A percentile compares a stretch with the other conserved stretches of the same genome.
These are phyloP conservation scores for Cordia subcordata DNA, from an alignment of 257 asterid genomes.

Conservation along the genomic window DNA sequence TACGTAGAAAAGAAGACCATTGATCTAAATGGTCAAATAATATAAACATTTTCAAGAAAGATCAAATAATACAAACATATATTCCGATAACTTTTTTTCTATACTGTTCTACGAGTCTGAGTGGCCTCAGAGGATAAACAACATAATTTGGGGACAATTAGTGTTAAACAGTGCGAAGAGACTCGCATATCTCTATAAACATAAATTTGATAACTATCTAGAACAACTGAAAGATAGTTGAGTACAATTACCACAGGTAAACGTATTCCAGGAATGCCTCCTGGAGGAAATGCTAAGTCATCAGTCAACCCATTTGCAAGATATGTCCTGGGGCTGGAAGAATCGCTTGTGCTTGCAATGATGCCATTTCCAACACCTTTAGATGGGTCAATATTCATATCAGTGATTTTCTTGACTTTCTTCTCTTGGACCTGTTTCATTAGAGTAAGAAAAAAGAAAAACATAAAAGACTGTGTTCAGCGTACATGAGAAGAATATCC, in stretches of 20 bases:
- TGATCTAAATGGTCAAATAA: no score
- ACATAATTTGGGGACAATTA: not conserved
- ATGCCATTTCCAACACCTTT: slow-evolving; percentile 58
- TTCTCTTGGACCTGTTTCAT: slow-evolving; percentile 90
- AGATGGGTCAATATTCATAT: slow-evolving; percentile 68
- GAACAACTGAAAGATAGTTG: slow-evolving; percentile 5
- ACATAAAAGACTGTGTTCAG: not conserved
- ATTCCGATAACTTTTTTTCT: no score
- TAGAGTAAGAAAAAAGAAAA: slow-evolving; percentile 18
- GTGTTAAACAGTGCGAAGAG: not conserved
- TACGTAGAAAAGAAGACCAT: no score
- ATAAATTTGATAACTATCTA: not conserved
- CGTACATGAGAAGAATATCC: not conserved
- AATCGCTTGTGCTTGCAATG: slow-evolving; percentile 56
- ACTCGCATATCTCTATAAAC: not conserved
- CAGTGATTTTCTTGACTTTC: slow-evolving; percentile 88
- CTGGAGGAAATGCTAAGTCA: slow-evolving; percentile 58
- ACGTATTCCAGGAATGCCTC: slow-evolving; percentile 70
- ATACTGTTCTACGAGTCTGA: no score
- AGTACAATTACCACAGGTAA: slow-evolving; percentile 96
- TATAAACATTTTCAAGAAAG: no score
- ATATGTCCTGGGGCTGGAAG: slow-evolving; percentile 53
- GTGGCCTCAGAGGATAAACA: no score
- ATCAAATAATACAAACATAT: no score
- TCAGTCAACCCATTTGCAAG: slow-evolving; percentile 71